Conservation (phyloP, 768 basidiomycete species). For the Mycena galericulata region DNA sequence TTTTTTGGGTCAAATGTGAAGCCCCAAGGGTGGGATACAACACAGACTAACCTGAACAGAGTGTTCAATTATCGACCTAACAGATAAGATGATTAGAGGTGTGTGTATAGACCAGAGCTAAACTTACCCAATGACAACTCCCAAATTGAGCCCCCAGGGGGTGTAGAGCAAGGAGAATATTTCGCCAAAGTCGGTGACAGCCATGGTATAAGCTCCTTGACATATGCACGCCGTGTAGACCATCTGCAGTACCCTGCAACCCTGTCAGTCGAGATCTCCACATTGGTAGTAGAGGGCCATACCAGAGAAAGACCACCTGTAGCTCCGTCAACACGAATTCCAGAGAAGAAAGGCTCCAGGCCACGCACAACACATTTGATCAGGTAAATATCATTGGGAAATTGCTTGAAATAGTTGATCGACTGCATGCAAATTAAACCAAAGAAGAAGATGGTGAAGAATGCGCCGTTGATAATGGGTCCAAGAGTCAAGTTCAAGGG, state of each 20-base stretch:
- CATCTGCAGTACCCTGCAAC: conserved; percentile 15
- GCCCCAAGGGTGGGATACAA: not conserved
- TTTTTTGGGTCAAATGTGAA: not conserved
- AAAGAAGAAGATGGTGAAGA: conserved; percentile 26
- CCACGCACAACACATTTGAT: conserved; percentile 24
- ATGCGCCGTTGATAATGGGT: conserved; percentile 19
- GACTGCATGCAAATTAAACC: conserved; percentile 29
- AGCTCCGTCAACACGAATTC: not conserved
- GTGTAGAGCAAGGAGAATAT: conserved; percentile 23
- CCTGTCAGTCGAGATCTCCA: not conserved
- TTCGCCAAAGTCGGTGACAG: conserved; percentile 29
- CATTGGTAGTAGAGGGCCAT: not conserved
- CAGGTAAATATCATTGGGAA: conserved; percentile 21
- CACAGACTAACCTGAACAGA: conserved; percentile 15
- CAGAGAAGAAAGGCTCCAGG: not conserved
- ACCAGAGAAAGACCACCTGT: conserved; percentile 30
- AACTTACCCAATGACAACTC: conserved; percentile 18
- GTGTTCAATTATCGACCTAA: conserved; percentile 24
- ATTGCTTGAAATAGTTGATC: conserved; percentile 25
- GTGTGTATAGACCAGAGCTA: not conserved
- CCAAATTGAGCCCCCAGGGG: conserved; percentile 26
- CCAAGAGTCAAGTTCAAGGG: conserved; percentile 16
- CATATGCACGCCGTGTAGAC: conserved; percentile 28
- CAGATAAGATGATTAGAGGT: no score
- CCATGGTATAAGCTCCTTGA: conserved; percentile 27